A percentile compares a stretch with the other conserved stretches of the same genome.
phyloP scores from a whole-genome alignment of 176 grass and related monocot species.

The Phyllostachys edulis region DNA sequence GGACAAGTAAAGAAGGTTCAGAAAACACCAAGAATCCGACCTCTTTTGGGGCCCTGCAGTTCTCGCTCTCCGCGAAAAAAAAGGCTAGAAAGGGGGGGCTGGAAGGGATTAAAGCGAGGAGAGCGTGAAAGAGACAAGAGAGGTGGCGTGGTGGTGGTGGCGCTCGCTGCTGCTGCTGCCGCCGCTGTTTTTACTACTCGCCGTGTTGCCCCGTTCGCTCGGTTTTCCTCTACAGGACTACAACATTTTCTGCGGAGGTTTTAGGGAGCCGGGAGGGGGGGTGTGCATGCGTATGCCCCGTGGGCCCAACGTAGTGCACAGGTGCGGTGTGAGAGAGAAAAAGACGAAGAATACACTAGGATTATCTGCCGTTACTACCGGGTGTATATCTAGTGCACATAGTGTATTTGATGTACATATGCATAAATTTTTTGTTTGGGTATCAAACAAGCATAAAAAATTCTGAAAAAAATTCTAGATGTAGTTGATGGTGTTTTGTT shows the following conservation, averaged over 20 bases:
- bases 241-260: not conserved
- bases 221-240: not conserved
- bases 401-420: no score
- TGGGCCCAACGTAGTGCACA: not conserved
- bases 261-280: no score
- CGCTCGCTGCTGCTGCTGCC: not conserved
- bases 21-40: slow-evolving; percentile 47
- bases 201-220: not conserved
- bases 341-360: no score
- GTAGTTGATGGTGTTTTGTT: no score
- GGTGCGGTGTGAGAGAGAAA: not conserved
- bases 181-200: not conserved
- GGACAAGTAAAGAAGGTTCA: slow-evolving; percentile 62
- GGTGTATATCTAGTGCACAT: no score
- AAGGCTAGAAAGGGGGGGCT: not conserved
- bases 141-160: not conserved
- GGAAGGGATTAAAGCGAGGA: not conserved
- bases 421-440: no score
- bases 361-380: no score
- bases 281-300: not conserved
- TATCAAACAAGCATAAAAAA: no score
- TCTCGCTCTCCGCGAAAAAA: slow-evolving; percentile 26
- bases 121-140: slow-evolving; percentile 25
- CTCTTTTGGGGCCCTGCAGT: slow-evolving; percentile 40
- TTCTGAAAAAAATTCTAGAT: no score